Base-by-base conservation (phyloP, 441 rosid genomes). In the Brassica hybrid region DNA sequence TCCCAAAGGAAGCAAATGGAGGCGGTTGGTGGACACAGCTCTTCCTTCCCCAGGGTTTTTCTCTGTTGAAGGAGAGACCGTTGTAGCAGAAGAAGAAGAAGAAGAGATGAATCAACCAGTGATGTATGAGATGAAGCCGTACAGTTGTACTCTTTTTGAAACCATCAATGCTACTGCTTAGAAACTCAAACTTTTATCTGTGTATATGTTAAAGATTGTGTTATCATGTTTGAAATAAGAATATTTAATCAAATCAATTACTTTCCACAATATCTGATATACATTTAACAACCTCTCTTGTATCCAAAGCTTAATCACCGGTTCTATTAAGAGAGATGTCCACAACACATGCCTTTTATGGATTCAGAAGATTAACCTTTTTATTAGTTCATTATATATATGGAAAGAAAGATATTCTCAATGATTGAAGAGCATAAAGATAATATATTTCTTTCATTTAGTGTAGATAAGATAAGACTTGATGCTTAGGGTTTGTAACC, bases 21-120 rank as follows among this genome's bases (percentile, higher is more conserved):
- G 18, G 41, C 82, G 90, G 27, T 78, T 93, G 73, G 91, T 90
- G 2, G 97, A 93, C 74, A 93, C 98, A 6, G 90, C 92, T 79
- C 89, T 93, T 77, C 90, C 92, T 9, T 93, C 82, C 75, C 97
- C 99, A 0, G 91, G 89, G 18, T 95, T 95, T 81, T 91, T 95
- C 86, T 85, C 89, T 3, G 67, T 56, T 2, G 80, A 83, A 50
- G 94, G 93, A 8, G 85, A 85, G 77, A 84, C 86, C 17, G 85
- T 89, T 65, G 78, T 11, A n/a, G 64, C 59, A 59, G 12, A 58
- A 80, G 63, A n/a, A 14, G 94, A 88, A 81, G 36, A 30, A 41
- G 87, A 82, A 82, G 85, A 88, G 81, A 78, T 75, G 81, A 65
- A 12, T 16, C 95, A 88, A 30, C 76, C 80, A 27, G 66, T 80